Conservation (phyloP, 2,329 filamentous ascomycete genomes). For the Microsporum audouinii region DNA sequence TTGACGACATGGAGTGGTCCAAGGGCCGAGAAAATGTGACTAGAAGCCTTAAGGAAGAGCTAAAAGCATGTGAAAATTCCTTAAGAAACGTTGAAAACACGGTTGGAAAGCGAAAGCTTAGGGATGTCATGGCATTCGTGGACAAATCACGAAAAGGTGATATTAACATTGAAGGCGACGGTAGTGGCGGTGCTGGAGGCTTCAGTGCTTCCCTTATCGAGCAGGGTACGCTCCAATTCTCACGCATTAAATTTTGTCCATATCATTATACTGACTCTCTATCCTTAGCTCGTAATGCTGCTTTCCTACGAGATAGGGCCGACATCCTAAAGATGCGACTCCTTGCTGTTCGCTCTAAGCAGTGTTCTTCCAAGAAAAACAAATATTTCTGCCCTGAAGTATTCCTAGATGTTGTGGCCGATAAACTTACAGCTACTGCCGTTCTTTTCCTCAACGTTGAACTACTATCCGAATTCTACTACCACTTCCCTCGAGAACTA, state of each 20-base stretch:
- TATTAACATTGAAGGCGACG: conserved; percentile 71
- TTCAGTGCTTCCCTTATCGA: conserved; percentile 80
- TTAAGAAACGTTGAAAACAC: conserved; percentile 61
- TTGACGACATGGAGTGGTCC: conserved; percentile 80
- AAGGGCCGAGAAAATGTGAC: conserved; percentile 74
- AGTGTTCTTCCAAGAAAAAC: conserved; percentile 71
- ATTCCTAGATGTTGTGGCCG: conserved; percentile 93
- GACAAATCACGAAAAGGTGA: conserved; percentile 83
- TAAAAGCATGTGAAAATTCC: conserved; percentile 71
- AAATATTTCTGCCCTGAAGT: conserved; percentile 96
- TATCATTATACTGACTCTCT: background rate
- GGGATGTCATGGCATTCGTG: conserved; percentile 81
- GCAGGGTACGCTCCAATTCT: conserved; percentile 49
- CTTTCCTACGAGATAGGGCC: conserved; percentile 84
- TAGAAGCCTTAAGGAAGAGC: conserved; percentile 71
- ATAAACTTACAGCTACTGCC: conserved; percentile 86
- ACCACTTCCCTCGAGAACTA: conserved; percentile 88
- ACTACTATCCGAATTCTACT: conserved; percentile 92
- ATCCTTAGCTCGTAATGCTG: conserved; percentile 54
- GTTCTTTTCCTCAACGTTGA: conserved; percentile 97
- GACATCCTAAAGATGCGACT: conserved; percentile 86
- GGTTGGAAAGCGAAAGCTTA: conserved; percentile 72
- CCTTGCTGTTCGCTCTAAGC: conserved; percentile 75
- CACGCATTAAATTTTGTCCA: background rate
- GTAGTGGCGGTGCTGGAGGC: conserved; percentile 74